phyloP scores from a whole-genome alignment of 495 filamentous ascomycete species.

The Talaromyces proteolyticus region DNA sequence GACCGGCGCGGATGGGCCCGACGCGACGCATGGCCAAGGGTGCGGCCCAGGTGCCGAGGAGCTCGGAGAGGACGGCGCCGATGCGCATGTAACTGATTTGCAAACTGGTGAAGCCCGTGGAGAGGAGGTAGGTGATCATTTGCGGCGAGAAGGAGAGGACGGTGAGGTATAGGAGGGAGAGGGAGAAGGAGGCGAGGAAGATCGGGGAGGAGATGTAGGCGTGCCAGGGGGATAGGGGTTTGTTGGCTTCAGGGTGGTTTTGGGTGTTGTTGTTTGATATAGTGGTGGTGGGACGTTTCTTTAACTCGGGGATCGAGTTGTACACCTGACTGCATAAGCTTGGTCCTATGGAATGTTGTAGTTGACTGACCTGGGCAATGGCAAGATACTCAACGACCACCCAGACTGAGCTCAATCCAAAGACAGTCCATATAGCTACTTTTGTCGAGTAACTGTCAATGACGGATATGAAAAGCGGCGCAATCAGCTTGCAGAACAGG shows the following conservation, averaged over 20 bases:
- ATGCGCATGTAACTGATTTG: slow-evolving; percentile 47
- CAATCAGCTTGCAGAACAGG: slow-evolving; percentile 58
- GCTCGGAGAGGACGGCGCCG: slow-evolving; percentile 45
- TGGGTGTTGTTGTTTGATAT: too few species aligned
- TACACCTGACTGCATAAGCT: slow-evolving; percentile 24
- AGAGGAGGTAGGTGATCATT: slow-evolving; percentile 56
- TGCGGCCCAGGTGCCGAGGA: slow-evolving; percentile 41
- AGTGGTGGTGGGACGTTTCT: neutral
- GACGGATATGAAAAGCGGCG: slow-evolving; percentile 48
- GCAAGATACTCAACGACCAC: slow-evolving; percentile 51
- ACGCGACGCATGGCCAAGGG: slow-evolving; percentile 47
- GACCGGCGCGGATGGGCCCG: slow-evolving; percentile 49
- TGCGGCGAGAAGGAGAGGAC: slow-evolving; percentile 52
- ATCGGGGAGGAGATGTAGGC: slow-evolving; percentile 34
- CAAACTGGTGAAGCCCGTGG: slow-evolving; percentile 45
- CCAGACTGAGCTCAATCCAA: slow-evolving; percentile 31
- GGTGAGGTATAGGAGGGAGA: slow-evolving; percentile 53
- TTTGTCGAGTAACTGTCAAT: slow-evolving; percentile 40
- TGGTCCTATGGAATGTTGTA: neutral
- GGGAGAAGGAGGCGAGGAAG: slow-evolving; percentile 48
- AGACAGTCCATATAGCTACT: slow-evolving; percentile 42
- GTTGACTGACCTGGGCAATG: slow-evolving; percentile 40
- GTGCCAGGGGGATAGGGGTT: slow-evolving; percentile 23
- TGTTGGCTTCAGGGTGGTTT: too few species aligned
- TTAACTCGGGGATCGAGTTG: slow-evolving; percentile 24